These are phyloP conservation scores for Ophiocordyceps camponoti-leonardi DNA, from an alignment of 2,329 filamentous ascomycete species.

Conservation along the genomic window DNA sequence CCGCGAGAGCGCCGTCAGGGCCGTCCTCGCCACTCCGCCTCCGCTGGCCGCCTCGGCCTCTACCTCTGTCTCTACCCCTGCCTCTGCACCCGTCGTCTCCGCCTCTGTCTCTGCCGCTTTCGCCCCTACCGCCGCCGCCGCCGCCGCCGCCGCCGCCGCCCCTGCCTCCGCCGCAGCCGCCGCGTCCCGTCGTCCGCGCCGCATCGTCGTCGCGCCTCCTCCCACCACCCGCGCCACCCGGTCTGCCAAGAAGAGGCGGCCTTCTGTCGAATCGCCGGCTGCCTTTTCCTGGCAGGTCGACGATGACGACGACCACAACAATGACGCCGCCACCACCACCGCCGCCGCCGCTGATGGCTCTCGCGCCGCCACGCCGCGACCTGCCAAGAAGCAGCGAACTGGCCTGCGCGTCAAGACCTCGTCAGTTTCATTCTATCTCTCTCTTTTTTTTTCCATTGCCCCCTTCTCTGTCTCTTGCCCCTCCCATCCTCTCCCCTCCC, in stretches of 20 bases:
- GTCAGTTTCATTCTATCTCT: too few species aligned
- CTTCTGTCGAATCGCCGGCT: conserved; percentile 38
- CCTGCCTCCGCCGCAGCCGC: conserved; percentile 12
- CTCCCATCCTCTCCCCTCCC: conserved; percentile 1
- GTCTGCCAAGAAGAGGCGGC: conserved; percentile 32
- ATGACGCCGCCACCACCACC: conserved; percentile 16
- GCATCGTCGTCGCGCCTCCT: conserved; percentile 15
- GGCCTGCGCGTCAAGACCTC: conserved; percentile 52
- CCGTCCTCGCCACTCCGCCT: neutral
- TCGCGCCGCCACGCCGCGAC: conserved; percentile 31
- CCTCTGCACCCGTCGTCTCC: conserved; percentile 13
- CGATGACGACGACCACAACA: conserved; percentile 3
- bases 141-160: conserved; percentile 7
- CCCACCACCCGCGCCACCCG: conserved; percentile 26
- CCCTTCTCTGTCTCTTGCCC: too few species aligned
- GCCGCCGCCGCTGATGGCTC: conserved; percentile 43
- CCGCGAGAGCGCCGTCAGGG: conserved; percentile 21
- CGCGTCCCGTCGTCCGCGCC: conserved; percentile 17
- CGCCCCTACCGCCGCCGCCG: conserved; percentile 1
- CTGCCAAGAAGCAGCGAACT: conserved; percentile 41
- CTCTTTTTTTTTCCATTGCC: too few species aligned
- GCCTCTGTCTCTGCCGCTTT: too few species aligned
- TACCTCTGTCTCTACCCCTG: conserved; percentile 11
- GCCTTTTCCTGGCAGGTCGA: conserved; percentile 30
- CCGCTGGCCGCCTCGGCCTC: conserved; percentile 5